A percentile compares a stretch with the other conserved stretches of the same genome.
Evolutionary conservation across 768 basidiomycete genomes (phyloP).

Genomic region (Tylopilus cervinicoccineus): DNA sequence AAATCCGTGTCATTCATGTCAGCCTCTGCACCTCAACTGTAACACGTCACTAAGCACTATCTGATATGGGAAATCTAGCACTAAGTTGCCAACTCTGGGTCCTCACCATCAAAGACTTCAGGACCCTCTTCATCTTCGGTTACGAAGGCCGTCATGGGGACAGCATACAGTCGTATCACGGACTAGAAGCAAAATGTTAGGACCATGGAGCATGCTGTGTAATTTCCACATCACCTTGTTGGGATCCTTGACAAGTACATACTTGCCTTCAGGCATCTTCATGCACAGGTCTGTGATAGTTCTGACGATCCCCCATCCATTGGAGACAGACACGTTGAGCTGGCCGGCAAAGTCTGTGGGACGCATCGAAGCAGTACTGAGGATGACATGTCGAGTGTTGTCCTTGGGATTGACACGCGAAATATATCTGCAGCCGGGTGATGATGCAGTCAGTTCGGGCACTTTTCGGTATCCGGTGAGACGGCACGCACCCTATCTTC

Average conservation of each 20-base stretch:
- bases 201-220: not conserved
- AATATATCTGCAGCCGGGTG: slow-evolving; percentile 64
- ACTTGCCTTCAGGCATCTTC: slow-evolving; percentile 98
- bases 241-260: slow-evolving; percentile 95
- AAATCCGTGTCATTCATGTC: not conserved
- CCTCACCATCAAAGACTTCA: slow-evolving; percentile 40
- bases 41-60: not conserved
- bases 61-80: slow-evolving; percentile 6
- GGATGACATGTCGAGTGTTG: slow-evolving; percentile 91
- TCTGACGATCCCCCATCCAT: slow-evolving; percentile 98
- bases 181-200: slow-evolving; percentile 50
- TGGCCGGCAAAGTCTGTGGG: slow-evolving; percentile 92
- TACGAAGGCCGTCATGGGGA: slow-evolving; percentile 85
- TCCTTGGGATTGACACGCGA: slow-evolving; percentile 93
- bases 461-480: not conserved
- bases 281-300: slow-evolving; percentile 92
- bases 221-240: slow-evolving; percentile 71
- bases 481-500: slow-evolving; percentile 84
- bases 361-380: slow-evolving; percentile 92
- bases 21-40: not conserved
- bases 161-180: slow-evolving; percentile 88
- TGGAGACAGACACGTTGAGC: slow-evolving; percentile 90
- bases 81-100: slow-evolving; percentile 34
- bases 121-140: slow-evolving; percentile 72
- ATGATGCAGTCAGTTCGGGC: slow-evolving; percentile 10